Evolutionary conservation across 495 filamentous ascomycete species (phyloP).

Genomic region (Penicillium simplicissimum): DNA sequence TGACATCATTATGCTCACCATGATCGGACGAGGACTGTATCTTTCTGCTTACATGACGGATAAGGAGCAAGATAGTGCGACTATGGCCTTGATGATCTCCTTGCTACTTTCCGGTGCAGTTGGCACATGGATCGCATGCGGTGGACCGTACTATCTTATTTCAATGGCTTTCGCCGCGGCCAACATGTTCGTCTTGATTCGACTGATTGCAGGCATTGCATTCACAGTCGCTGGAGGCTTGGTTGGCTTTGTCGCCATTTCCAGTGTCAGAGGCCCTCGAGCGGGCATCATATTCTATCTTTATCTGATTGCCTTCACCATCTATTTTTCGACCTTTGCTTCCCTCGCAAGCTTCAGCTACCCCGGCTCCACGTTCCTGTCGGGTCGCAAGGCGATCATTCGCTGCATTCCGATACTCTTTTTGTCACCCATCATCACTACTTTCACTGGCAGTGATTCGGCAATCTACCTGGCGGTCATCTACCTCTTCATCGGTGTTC

Average conservation of each 20-base stretch:
- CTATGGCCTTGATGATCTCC: slow-evolving; percentile 57
- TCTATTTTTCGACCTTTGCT: slow-evolving; percentile 52
- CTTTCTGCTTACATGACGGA: slow-evolving; percentile 54
- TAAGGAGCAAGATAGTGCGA: slow-evolving; percentile 54
- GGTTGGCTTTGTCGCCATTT: slow-evolving; percentile 51
- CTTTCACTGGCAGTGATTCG: slow-evolving; percentile 47
- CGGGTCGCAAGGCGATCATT: slow-evolving; percentile 48
- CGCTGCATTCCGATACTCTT: slow-evolving; percentile 49
- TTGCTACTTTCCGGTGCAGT: slow-evolving; percentile 57
- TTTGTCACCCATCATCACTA: slow-evolving; percentile 48
- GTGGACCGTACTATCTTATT: slow-evolving; percentile 61
- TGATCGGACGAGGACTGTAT: slow-evolving; percentile 59
- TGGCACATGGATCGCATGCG: slow-evolving; percentile 59
- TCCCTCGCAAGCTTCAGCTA: slow-evolving; percentile 59
- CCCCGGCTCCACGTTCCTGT: slow-evolving; percentile 54
- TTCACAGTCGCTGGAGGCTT: slow-evolving; percentile 51
- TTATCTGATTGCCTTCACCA: slow-evolving; percentile 50
- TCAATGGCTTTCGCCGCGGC: slow-evolving; percentile 61
- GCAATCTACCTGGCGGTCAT: slow-evolving; percentile 50
- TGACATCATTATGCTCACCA: slow-evolving; percentile 58
- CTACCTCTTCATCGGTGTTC: slow-evolving; percentile 45
- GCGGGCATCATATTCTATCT: slow-evolving; percentile 52
- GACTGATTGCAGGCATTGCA: slow-evolving; percentile 59
- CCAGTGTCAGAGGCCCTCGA: slow-evolving; percentile 36
- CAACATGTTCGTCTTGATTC: slow-evolving; percentile 60